Conservation (phyloP, 2,329 filamentous ascomycete species). For the Knufia fluminis region DNA sequence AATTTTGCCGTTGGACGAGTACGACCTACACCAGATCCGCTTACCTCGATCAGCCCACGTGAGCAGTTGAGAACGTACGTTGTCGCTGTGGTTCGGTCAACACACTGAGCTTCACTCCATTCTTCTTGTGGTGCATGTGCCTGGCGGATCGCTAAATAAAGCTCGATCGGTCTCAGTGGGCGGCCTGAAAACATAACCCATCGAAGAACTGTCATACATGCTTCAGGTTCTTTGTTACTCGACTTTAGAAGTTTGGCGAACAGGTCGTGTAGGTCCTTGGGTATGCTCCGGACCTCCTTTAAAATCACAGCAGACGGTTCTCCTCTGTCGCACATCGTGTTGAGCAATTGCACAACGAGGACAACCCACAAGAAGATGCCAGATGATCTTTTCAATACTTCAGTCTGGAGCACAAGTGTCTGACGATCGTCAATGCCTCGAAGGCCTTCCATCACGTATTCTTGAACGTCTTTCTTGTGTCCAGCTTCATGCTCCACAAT, state of each 20-base stretch:
- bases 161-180: slow-evolving; percentile 15
- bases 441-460: slow-evolving; percentile 20
- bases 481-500: slow-evolving; percentile 10
- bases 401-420: slow-evolving; percentile 21
- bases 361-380: slow-evolving; percentile 39
- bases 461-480: slow-evolving; percentile 10
- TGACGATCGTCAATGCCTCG: slow-evolving; percentile 19
- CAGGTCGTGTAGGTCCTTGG: slow-evolving; percentile 18
- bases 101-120: slow-evolving; percentile 7
- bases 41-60: slow-evolving; percentile 28
- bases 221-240: slow-evolving; percentile 10
- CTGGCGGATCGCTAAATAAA: slow-evolving; percentile 7
- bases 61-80: slow-evolving; percentile 23
- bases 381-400: slow-evolving; percentile 14
- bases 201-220: slow-evolving; percentile 11
- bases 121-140: slow-evolving; percentile 4
- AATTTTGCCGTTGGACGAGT: slow-evolving; percentile 4
- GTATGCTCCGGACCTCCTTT: slow-evolving; percentile 30
- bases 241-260: slow-evolving; percentile 16
- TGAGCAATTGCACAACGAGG: slow-evolving; percentile 35
- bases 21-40: slow-evolving; percentile 13
- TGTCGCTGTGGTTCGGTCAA: slow-evolving; percentile 3
- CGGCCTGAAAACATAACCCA: slow-evolving; percentile 14
- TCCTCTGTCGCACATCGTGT: slow-evolving; percentile 29
- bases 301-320: slow-evolving; percentile 30